Evolutionary conservation across 148 eudicot species (phyloP).

Genomic region (Rhododendron vialii): DNA sequence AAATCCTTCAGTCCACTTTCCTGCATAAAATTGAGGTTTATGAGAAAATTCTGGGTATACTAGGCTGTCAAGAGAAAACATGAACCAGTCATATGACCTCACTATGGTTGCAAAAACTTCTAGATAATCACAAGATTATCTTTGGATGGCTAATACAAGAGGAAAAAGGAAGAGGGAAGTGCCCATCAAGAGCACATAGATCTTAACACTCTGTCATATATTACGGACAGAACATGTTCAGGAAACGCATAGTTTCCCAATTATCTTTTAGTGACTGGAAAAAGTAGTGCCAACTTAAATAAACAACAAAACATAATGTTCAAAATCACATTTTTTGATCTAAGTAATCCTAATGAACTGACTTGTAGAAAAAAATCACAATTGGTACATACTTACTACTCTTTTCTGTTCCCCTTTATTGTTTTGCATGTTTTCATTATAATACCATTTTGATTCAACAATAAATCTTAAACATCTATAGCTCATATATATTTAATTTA

Average conservation of each 20-base stretch:
- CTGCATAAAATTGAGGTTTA: slow-evolving; percentile 17
- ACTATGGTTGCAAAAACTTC: background rate
- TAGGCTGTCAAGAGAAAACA: background rate
- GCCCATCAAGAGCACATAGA: background rate
- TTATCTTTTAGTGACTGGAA: background rate
- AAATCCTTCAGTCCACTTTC: slow-evolving; percentile 40
- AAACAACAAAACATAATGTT: background rate
- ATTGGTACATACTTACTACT: background rate
- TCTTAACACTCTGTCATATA: background rate
- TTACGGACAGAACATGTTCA: background rate
- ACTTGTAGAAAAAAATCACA: background rate
- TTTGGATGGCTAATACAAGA: background rate
- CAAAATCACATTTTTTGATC: background rate
- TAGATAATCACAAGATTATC: background rate
- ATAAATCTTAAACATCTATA: background rate
- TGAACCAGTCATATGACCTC: background rate
- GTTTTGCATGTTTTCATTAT: background rate
- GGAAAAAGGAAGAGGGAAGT: background rate
- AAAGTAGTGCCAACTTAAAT: background rate
- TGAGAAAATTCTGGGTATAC: background rate
- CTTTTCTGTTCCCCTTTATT: background rate
- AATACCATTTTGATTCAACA: background rate
- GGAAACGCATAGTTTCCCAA: background rate
- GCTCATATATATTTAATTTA: background rate
- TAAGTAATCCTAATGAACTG: background rate